A percentile compares a stretch with the other conserved stretches of the same genome.
These are phyloP conservation scores for Hypoxylon rubiginosum DNA, from an alignment of 2,329 filamentous ascomycete species.

Conservation along the genomic window DNA sequence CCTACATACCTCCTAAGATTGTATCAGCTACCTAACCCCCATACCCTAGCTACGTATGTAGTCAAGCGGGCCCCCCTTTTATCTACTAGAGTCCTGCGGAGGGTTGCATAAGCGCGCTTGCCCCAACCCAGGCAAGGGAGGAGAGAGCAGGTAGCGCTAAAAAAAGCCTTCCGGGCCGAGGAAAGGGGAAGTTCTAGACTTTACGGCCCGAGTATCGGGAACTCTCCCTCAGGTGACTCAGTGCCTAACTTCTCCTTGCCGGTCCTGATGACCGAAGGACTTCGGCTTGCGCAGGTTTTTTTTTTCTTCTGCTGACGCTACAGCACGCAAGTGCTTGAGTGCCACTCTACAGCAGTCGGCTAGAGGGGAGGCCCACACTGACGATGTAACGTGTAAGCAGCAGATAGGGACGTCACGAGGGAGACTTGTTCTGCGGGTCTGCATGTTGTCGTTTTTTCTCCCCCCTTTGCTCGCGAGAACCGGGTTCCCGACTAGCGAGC, in stretches of 20 bases:
- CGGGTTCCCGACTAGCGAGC: background rate
- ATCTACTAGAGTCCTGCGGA: background rate
- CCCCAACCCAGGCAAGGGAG: background rate
- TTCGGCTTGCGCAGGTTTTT: background rate
- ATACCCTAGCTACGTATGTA: background rate
- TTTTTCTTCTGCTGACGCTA: background rate
- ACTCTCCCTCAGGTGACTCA: background rate
- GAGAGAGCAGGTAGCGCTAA: background rate
- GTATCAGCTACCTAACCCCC: background rate
- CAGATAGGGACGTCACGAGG: conserved; percentile 22
- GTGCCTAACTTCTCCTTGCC: background rate
- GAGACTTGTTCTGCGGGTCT: background rate
- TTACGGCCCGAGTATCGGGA: conserved; percentile 9
- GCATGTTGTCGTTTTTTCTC: background rate
- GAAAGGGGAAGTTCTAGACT: background rate
- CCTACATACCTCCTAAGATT: background rate
- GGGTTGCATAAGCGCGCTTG: background rate
- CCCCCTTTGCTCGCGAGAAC: background rate
- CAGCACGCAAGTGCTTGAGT: background rate
- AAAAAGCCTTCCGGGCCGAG: conserved; percentile 18
- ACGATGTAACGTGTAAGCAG: conserved; percentile 37
- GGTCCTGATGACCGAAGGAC: background rate
- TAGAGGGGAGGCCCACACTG: background rate
- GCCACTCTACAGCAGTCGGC: background rate
- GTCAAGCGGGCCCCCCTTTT: background rate